phyloP scores from a whole-genome alignment of 306 rosid species.

The Purshia tridentata region DNA sequence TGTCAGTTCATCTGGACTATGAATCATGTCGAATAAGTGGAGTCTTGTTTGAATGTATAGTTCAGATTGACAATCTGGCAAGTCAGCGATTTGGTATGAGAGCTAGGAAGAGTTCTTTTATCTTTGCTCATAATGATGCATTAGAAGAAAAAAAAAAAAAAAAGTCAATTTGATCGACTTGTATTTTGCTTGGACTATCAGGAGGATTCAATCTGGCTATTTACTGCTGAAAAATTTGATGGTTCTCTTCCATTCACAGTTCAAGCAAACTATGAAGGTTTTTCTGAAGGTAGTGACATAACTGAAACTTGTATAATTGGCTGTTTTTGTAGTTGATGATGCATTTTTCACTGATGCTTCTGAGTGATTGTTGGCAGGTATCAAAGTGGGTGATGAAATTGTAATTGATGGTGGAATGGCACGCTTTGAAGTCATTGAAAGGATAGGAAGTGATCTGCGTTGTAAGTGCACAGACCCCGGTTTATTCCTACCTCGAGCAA shows the following conservation, averaged over 20 bases:
- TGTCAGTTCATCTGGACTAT: too few species aligned
- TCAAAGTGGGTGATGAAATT: conserved; percentile 74
- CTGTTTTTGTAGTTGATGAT: not conserved
- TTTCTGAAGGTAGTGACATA: conserved; percentile 64
- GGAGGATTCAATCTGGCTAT: conserved; percentile 77
- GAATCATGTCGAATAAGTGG: too few species aligned
- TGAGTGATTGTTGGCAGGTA: conserved; percentile 39
- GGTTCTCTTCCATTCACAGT: conserved; percentile 76
- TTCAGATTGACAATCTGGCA: too few species aligned
- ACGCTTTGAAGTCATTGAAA: conserved; percentile 66
- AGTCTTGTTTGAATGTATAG: too few species aligned
- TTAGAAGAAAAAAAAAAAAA: not conserved
- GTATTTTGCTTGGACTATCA: conserved; percentile 29
- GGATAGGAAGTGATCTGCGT: conserved; percentile 57
- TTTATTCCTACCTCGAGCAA: conserved; percentile 77
- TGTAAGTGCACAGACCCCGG: conserved; percentile 85
- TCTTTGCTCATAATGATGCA: not conserved
- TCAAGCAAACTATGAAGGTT: conserved; percentile 66
- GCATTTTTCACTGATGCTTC: not conserved
- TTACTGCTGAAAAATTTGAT: conserved; percentile 61
- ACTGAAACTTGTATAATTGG: not conserved
- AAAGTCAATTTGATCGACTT: conserved; percentile 7
- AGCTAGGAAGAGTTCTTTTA: too few species aligned
- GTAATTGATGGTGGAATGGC: conserved; percentile 95
- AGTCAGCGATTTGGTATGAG: too few species aligned